Base-by-base conservation (phyloP, 768 basidiomycete genomes). In the Clavaria fumosa region DNA sequence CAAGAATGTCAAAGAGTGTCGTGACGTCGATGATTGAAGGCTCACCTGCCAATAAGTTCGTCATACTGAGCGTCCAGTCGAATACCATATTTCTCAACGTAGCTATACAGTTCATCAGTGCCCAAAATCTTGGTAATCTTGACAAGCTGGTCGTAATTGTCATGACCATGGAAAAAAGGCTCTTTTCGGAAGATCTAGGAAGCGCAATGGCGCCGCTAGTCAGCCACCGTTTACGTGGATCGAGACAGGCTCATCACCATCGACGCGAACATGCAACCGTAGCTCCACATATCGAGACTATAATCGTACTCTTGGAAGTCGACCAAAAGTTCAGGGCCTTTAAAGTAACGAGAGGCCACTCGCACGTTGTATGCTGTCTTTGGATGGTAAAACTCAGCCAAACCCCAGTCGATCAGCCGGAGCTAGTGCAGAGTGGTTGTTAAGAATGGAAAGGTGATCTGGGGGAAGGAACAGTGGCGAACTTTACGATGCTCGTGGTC, bases 281-380 rank as follows among this genome's bases (percentile, higher is more conserved):
- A 78, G 61, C 86, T 90, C 93, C 93, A 97, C 86, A 97, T 88
- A 56, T 97, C 91, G 49, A 96, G 61, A 57, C 83, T 86, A 55
- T 95, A 95, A 57, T 97, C 93, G 47, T 97, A 97, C 55, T 95
- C 89, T 56, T 95, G 93, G 64, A 95, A 96, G 57, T 96, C 91
- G 42, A 96, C 90, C 40, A 96, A 65, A 40, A 96, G 64, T 58
- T 97, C 93, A 4, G 91, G 93, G 1, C 91, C 93, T 56, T 97
- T 97, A 69, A 95, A 97, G 65, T 96, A 96, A 49, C 93, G 72
- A 23, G 85, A 90, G 3, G 93, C 93, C 28, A 97, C 93, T 26
- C 93, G 79, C 47, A 97, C 93, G 50, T 96, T 97, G 67, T 96
- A 96, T 55, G 91, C 90, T 10, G 90, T 91, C 55, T 81, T 88